Percentiles rank a stretch among this genome's conserved stretches.
These are phyloP conservation scores for Triangularia verruculosa DNA, from an alignment of 2,329 filamentous ascomycete species.

Conservation along the genomic window DNA sequence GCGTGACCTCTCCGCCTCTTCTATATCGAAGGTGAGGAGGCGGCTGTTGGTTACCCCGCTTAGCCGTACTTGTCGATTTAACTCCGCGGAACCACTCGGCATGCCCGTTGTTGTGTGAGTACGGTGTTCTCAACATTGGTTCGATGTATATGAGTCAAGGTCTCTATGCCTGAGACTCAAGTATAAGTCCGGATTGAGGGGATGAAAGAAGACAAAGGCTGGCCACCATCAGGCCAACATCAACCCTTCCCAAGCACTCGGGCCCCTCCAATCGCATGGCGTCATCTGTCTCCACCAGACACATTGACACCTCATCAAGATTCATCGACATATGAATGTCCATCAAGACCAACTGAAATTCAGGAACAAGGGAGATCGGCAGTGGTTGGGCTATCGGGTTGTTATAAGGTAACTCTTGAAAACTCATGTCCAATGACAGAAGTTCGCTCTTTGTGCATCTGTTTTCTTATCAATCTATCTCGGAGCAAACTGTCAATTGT, in stretches of 20 bases:
- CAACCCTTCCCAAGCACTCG: not conserved
- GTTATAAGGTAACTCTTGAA: not conserved
- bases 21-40: not conserved
- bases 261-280: not conserved
- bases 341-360: not conserved
- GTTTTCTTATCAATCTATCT: not conserved
- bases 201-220: not conserved
- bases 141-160: not conserved
- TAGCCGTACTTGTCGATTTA: not conserved
- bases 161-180: not conserved
- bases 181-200: not conserved
- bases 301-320: not conserved
- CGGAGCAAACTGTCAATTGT: not conserved
- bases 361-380: not conserved
- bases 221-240: not conserved
- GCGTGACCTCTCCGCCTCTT: not conserved
- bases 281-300: not conserved
- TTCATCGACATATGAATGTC: not conserved
- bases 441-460: not conserved
- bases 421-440: not conserved
- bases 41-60: not conserved
- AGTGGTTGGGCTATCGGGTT: not conserved
- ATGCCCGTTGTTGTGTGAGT: not conserved
- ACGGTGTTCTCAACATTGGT: not conserved
- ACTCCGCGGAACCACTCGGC: not conserved